Conservation (phyloP, 306 rosid species). For the Senna tora region DNA sequence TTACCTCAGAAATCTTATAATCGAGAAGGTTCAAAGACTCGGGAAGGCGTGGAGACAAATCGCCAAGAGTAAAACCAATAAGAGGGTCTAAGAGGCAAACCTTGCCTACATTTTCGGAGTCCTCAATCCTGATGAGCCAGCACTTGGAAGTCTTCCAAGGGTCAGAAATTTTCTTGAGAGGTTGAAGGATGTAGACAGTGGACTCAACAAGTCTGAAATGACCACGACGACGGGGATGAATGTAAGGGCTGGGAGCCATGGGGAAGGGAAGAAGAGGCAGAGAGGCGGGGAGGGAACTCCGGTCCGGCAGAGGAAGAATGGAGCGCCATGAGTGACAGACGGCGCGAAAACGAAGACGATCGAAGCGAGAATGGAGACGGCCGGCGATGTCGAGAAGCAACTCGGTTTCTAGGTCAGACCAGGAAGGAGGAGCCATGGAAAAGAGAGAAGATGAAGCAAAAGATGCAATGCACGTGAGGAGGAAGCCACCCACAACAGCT, state of each 20-base stretch:
- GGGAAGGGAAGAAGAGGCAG: constrained; percentile 22
- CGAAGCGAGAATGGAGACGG: neutral
- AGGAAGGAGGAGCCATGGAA: neutral
- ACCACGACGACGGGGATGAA: neutral
- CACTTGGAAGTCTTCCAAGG: neutral
- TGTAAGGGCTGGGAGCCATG: neutral
- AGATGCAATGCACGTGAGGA: too few species aligned
- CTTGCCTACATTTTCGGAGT: neutral
- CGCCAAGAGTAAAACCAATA: neutral
- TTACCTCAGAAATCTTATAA: neutral
- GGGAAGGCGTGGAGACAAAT: neutral
- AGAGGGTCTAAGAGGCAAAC: neutral
- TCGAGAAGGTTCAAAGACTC: neutral
- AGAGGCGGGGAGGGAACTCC: neutral
- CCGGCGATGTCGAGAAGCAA: neutral
- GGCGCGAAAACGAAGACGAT: neutral
- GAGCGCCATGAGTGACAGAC: neutral
- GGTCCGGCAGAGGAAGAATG: neutral
- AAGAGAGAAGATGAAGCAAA: too few species aligned
- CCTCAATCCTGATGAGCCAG: neutral
- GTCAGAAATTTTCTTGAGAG: neutral
- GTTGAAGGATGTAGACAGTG: constrained; percentile 7
- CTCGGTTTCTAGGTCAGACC: neutral
- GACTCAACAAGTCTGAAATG: neutral
- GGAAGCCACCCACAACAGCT: too few species aligned